Conservation (phyloP, 208 protist species). For the Trypanosoma conorhini region DNA sequence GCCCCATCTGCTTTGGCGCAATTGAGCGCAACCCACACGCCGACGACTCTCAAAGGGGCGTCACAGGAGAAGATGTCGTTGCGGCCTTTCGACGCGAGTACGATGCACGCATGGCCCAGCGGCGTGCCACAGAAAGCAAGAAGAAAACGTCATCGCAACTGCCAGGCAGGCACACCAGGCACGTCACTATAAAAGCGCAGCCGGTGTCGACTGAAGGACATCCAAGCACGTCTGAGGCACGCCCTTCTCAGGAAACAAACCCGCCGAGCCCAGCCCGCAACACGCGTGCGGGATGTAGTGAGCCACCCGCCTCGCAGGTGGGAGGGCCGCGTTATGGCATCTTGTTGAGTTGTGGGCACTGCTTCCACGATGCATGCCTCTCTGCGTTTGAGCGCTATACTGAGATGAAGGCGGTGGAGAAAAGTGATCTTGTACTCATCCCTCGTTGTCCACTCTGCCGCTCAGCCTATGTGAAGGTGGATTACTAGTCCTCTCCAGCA, state of each 20-base stretch:
- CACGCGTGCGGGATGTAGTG: not conserved
- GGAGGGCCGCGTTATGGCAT: slow-evolving; percentile 34
- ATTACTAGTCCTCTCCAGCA: slow-evolving; percentile 42
- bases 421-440: slow-evolving; percentile 3
- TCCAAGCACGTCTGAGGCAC: not conserved
- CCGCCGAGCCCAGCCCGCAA: not conserved
- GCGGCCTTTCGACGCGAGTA: slow-evolving; percentile 42
- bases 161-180: not conserved
- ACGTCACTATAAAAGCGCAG: not conserved
- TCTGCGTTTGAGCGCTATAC: slow-evolving; percentile 72
- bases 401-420: slow-evolving; percentile 41
- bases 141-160: not conserved
- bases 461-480: slow-evolving; percentile 68
- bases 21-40: slow-evolving; percentile 24
- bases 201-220: not conserved
- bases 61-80: slow-evolving; percentile 33
- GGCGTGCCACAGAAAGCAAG: slow-evolving; percentile 10
- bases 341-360: slow-evolving; percentile 86
- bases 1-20: slow-evolving; percentile 25
- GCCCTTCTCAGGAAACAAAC: not conserved
- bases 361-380: slow-evolving; percentile 77
- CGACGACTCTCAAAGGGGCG: slow-evolving; percentile 1
- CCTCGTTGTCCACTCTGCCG: slow-evolving; percentile 81
- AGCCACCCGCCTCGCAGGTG: not conserved
- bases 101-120: slow-evolving; percentile 28